Percentiles rank a stretch among this genome's conserved stretches.
These are phyloP conservation scores for Fraxinus anomala DNA, from an alignment of 257 asterid species.

Conservation along the genomic window DNA sequence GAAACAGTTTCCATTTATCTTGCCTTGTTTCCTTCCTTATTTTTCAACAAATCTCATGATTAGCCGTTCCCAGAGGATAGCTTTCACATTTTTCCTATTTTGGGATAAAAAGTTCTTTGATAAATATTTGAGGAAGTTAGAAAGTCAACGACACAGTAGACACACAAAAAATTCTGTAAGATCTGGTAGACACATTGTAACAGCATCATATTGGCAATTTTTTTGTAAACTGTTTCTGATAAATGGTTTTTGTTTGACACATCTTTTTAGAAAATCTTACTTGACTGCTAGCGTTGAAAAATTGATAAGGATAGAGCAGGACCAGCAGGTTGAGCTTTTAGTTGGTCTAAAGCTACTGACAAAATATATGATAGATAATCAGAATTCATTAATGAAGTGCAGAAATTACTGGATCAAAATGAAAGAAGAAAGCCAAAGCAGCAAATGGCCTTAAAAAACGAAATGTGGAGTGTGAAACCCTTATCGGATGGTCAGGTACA, in stretches of 20 bases:
- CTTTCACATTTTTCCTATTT: background rate
- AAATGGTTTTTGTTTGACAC: slow-evolving; percentile 18
- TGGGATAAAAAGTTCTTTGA: background rate
- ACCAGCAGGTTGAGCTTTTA: background rate
- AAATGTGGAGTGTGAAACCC: slow-evolving; percentile 87
- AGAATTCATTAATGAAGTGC: slow-evolving; percentile 46
- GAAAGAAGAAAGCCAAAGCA: slow-evolving; percentile 72
- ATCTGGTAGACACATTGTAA: background rate
- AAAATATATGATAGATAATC: slow-evolving; percentile 17
- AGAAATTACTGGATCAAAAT: slow-evolving; percentile 85
- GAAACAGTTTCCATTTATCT: background rate
- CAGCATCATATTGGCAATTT: background rate
- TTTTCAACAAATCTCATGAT: background rate
- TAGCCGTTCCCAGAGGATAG: background rate
- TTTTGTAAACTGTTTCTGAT: slow-evolving; percentile 4
- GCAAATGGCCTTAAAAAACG: slow-evolving; percentile 81
- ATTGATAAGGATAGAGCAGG: background rate
- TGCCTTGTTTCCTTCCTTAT: background rate
- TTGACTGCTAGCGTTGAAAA: background rate
- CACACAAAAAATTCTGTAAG: background rate
- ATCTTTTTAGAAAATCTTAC: slow-evolving; percentile 15
- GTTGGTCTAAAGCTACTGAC: slow-evolving; percentile 14
- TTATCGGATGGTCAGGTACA: slow-evolving; percentile 93
- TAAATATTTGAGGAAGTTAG: background rate
- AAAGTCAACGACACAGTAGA: background rate